These are phyloP conservation scores for Fusarium avenaceum DNA, from an alignment of 2,329 filamentous ascomycete species.

Conservation along the genomic window DNA sequence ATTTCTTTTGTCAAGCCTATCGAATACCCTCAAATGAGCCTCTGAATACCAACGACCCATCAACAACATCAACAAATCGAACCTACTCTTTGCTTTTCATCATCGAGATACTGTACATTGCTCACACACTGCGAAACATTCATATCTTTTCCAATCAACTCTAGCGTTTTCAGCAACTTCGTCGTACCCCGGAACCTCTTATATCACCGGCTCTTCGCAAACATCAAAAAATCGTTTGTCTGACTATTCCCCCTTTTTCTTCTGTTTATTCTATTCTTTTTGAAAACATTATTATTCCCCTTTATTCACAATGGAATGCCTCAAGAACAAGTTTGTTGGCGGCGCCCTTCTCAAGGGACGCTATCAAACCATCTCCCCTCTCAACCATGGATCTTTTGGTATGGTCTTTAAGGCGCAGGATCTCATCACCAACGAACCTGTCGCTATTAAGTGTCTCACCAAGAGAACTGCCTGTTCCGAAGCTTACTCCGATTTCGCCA, in stretches of 20 bases:
- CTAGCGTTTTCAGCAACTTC: conserved; percentile 34
- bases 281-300: conserved; percentile 31
- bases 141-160: conserved; percentile 33
- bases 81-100: conserved; percentile 43
- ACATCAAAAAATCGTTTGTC: conserved; percentile 49
- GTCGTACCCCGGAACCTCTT: conserved; percentile 23
- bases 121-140: conserved; percentile 44
- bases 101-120: conserved; percentile 54
- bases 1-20: conserved; percentile 56
- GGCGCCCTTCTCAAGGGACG: conserved; percentile 88
- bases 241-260: conserved; percentile 46
- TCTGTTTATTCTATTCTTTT: conserved; percentile 35
- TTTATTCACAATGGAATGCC: conserved; percentile 76
- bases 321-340: conserved; percentile 83
- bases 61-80: conserved; percentile 46
- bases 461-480: conserved; percentile 78
- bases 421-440: conserved; percentile 78
- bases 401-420: conserved; percentile 97
- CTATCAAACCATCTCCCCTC: conserved; percentile 89
- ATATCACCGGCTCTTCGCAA: conserved; percentile 37
- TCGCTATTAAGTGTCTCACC: conserved; percentile 96
- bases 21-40: conserved; percentile 58
- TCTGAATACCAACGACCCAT: conserved; percentile 56
- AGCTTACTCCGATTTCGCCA: conserved; percentile 73
- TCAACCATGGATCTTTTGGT: conserved; percentile 98